Conservation (phyloP, 352 stramenopile species). For the Phytophthora kernoviae region DNA sequence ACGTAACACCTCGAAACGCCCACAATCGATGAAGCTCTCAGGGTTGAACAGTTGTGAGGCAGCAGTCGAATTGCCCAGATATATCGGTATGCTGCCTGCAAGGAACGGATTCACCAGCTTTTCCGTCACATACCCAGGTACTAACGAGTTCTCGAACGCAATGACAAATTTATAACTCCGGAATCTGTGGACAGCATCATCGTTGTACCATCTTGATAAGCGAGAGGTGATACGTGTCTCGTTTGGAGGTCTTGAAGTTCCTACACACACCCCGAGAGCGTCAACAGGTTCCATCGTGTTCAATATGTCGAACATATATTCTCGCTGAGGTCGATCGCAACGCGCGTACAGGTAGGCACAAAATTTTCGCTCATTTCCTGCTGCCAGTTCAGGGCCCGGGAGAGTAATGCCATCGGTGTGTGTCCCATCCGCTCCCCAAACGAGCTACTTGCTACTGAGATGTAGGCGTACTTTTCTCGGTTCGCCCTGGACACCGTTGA, state of each 20-base stretch:
- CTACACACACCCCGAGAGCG: constrained; percentile 47
- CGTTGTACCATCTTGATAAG: constrained; percentile 35
- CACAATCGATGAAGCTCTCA: constrained; percentile 61
- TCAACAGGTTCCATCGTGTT: constrained; percentile 51
- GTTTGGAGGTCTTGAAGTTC: constrained; percentile 13
- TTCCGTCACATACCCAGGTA: constrained; percentile 63
- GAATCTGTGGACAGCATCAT: constrained; percentile 42
- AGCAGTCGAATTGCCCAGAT: constrained; percentile 50
- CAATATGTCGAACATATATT: constrained; percentile 63
- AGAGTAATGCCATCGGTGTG: constrained; percentile 33
- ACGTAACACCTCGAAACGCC: constrained; percentile 36
- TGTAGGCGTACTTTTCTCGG: constrained; percentile 22
- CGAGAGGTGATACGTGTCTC: constrained; percentile 2
- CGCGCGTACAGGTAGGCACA: constrained; percentile 60
- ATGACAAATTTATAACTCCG: constrained; percentile 66
- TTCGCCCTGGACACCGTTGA: constrained; percentile 25
- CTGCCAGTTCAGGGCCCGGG: not conserved
- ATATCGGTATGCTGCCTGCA: constrained; percentile 61
- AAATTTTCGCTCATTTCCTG: constrained; percentile 20
- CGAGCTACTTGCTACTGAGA: constrained; percentile 40
- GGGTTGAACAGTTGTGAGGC: constrained; percentile 51
- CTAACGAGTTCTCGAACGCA: constrained; percentile 64
- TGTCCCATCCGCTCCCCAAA: constrained; percentile 45
- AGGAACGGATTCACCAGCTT: constrained; percentile 70
- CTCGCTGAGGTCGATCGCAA: constrained; percentile 50